These are phyloP conservation scores for Coemansia sp. DNA, from an alignment of 192 early-diverging fungal genomes.

Conservation along the genomic window DNA sequence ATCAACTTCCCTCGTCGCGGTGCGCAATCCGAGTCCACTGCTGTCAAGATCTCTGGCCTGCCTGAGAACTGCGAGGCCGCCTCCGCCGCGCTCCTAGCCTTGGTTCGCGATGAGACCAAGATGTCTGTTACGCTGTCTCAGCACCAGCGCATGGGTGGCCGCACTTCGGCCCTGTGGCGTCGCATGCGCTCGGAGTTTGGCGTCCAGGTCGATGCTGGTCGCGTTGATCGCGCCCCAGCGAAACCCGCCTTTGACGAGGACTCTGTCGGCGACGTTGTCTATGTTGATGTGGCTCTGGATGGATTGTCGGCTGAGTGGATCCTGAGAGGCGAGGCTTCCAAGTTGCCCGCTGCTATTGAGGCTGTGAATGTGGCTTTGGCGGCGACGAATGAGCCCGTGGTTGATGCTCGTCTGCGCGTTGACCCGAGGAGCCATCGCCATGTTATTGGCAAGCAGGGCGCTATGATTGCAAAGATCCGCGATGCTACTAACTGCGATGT, in stretches of 20 bases:
- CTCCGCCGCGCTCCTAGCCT: conserved; percentile 44
- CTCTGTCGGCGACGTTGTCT: conserved; percentile 21
- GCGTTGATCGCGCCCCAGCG: conserved; percentile 36
- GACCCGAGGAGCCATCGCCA: conserved; percentile 59
- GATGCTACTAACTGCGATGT: conserved; percentile 62
- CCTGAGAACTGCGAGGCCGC: conserved; percentile 57
- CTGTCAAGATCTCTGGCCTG: conserved; percentile 59
- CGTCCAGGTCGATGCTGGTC: conserved; percentile 57
- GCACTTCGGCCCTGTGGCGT: conserved; percentile 55
- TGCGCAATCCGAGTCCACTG: conserved; percentile 9
- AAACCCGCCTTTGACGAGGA: conserved; percentile 10
- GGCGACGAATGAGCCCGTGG: neutral
- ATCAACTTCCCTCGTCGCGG: conserved; percentile 60
- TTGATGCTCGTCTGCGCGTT: conserved; percentile 48
- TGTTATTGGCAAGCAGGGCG: conserved; percentile 74
- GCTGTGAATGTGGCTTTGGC: conserved; percentile 25
- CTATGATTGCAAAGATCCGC: conserved; percentile 70
- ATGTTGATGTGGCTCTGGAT: conserved; percentile 11
- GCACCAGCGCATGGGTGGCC: conserved; percentile 58
- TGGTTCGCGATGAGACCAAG: conserved; percentile 56
- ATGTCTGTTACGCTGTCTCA: conserved; percentile 56
- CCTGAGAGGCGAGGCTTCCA: conserved; percentile 55
- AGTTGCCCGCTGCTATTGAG: conserved; percentile 46
- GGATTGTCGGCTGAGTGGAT: conserved; percentile 50
- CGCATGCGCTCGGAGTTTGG: conserved; percentile 62